Percentiles rank a stretch among this genome's conserved stretches.
phyloP scores from a whole-genome alignment of 1,284 basidiomycete genomes.

The Rhodotorula sp. region DNA sequence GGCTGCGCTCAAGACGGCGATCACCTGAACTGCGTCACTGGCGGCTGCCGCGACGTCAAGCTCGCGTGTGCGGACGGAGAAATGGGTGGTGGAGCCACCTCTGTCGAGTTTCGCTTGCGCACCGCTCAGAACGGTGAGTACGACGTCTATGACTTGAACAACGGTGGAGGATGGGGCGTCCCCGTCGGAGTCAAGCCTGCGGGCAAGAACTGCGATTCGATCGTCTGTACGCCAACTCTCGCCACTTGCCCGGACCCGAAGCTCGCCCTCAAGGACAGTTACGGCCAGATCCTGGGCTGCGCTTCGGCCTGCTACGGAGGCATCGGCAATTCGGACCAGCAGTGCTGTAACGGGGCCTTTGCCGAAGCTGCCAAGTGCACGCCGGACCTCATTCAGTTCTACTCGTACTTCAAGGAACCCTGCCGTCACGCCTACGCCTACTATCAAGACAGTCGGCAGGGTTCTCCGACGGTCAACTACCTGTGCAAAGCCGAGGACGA shows the following conservation, averaged over 20 bases:
- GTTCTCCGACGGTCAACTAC: constrained; percentile 9
- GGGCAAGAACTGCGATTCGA: neutral
- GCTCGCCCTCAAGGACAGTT: constrained; percentile 17
- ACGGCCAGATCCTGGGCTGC: constrained; percentile 17
- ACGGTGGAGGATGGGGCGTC: constrained; percentile 19
- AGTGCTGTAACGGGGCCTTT: constrained; percentile 21
- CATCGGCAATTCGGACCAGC: constrained; percentile 6
- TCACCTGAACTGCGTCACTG: constrained; percentile 17
- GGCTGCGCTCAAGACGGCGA: constrained; percentile 10
- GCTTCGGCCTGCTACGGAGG: constrained; percentile 13
- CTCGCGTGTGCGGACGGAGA: constrained; percentile 12
- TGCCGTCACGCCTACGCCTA: neutral
- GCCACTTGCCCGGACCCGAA: constrained; percentile 13
- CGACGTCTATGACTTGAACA: constrained; percentile 15
- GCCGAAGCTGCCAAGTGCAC: constrained; percentile 3
- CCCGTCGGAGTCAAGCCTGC: constrained; percentile 13
- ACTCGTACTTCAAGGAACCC: neutral
- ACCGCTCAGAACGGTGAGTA: constrained; percentile 8
- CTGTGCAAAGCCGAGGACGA: constrained; percentile 2
- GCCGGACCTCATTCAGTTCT: constrained; percentile 15
- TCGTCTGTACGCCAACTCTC: constrained; percentile 16
- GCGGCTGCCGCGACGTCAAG: neutral
- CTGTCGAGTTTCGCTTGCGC: constrained; percentile 11
- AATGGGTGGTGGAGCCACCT: constrained; percentile 7
- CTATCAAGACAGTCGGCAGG: constrained; percentile 5